Percentiles rank a stretch among this genome's conserved stretches.
Evolutionary conservation across 768 basidiomycete species (phyloP).

Genomic region (Calocera cornea): DNA sequence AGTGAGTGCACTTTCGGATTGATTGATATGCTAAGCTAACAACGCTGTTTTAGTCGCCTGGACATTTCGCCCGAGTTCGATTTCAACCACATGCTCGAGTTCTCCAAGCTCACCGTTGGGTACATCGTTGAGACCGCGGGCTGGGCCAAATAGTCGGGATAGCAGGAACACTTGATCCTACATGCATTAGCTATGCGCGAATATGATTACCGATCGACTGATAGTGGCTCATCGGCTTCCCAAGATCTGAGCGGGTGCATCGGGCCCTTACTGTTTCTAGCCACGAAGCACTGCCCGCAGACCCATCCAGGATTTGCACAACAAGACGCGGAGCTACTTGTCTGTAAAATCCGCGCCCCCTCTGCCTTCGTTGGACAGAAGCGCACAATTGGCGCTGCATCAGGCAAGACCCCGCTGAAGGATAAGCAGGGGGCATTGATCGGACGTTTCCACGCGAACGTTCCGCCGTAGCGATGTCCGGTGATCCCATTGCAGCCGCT

Average conservation of each 20-base stretch:
- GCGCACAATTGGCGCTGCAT: neutral
- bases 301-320: neutral
- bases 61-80: slow-evolving; percentile 81
- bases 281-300: neutral
- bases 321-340: neutral
- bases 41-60: slow-evolving; percentile 41
- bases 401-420: neutral
- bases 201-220: neutral
- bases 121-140: slow-evolving; percentile 60
- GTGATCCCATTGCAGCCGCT: neutral
- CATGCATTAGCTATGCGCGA: neutral
- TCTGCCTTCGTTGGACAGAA: neutral
- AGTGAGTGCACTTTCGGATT: slow-evolving; percentile 40
- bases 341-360: neutral
- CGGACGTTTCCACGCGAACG: neutral
- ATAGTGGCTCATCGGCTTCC: neutral
- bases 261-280: neutral
- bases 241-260: neutral
- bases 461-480: neutral
- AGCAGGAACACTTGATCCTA: neutral
- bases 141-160: slow-evolving; percentile 21
- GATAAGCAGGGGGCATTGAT: neutral
- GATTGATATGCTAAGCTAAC: neutral
- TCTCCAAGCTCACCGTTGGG: slow-evolving; percentile 70
- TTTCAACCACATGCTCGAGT: slow-evolving; percentile 75